Conservation (phyloP, 1,284 basidiomycete genomes). For the Ganoderma multipileum region DNA sequence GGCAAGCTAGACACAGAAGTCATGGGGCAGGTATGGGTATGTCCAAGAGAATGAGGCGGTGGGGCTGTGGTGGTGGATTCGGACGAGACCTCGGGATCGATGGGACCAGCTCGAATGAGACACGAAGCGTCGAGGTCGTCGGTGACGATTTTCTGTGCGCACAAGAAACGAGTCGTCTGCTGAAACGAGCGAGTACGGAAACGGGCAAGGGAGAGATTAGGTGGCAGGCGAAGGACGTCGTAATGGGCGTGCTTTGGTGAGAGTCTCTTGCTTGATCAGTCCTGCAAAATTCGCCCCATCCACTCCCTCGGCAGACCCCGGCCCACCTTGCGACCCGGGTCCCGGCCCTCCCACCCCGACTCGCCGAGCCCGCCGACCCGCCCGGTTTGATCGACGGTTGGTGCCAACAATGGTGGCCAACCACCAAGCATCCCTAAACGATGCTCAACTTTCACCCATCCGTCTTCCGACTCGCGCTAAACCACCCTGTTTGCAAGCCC, state of each 20-base stretch:
- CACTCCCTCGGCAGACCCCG: conserved; percentile 11
- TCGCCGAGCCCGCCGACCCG: background rate
- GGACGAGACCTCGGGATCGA: conserved; percentile 20
- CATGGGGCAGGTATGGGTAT: conserved; percentile 29
- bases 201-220: conserved; percentile 18
- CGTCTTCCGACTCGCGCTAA: background rate
- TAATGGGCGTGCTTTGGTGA: conserved; percentile 28
- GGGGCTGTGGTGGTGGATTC: background rate
- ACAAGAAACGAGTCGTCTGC: conserved; percentile 24
- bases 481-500: too few relatives aligned
- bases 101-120: conserved; percentile 9
- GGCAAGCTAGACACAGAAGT: conserved; percentile 55
- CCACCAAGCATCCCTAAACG: too few relatives aligned
- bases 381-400: background rate
- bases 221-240: conserved; percentile 20
- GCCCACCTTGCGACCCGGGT: background rate
- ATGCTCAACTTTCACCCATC: too few relatives aligned
- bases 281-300: conserved; percentile 20
- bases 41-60: background rate
- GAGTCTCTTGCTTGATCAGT: conserved; percentile 24
- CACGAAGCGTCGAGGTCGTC: conserved; percentile 1
- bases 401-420: too few relatives aligned
- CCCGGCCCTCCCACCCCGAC: background rate
- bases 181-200: conserved; percentile 28
- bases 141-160: conserved; percentile 2